Evolutionary conservation across 441 rosid species (phyloP).

Genomic region (Jatropha podagrica): DNA sequence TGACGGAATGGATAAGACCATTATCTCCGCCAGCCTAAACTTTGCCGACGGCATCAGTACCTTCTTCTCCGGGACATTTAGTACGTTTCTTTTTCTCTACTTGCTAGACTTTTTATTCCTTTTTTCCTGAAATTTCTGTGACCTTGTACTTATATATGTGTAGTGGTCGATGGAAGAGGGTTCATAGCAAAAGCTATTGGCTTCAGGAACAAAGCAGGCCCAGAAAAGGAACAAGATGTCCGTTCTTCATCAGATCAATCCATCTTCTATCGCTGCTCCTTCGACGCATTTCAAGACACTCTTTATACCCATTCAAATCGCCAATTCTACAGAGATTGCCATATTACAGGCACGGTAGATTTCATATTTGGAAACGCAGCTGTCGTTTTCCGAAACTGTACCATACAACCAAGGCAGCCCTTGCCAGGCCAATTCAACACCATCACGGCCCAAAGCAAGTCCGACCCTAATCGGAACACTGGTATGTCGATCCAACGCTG

Average conservation of each 20-base stretch:
- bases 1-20: constrained; percentile 47
- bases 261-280: constrained; percentile 30
- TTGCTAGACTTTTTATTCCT: too few species aligned
- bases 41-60: constrained; percentile 52
- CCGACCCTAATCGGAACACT: constrained; percentile 37
- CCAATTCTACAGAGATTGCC: constrained; percentile 27
- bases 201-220: constrained; percentile 36
- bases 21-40: constrained; percentile 48
- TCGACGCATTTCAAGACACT: constrained; percentile 31
- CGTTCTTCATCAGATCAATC: constrained; percentile 33
- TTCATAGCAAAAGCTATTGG: constrained; percentile 34
- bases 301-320: constrained; percentile 26
- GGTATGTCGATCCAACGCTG: constrained; percentile 31
- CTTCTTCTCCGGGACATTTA: constrained; percentile 51
- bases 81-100: constrained; percentile 23
- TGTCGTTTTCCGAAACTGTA: constrained; percentile 27
- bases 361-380: constrained; percentile 34
- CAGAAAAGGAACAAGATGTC: constrained; percentile 34
- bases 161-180: constrained; percentile 32
- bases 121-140: too few species aligned
- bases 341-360: constrained; percentile 27
- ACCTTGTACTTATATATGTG: too few species aligned
- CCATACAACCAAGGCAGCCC: constrained; percentile 27
- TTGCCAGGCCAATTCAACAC: constrained; percentile 21
- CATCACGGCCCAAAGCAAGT: constrained; percentile 29